Evolutionary conservation across 331 rosid species (phyloP).

Genomic region (Acacia concinna): DNA sequence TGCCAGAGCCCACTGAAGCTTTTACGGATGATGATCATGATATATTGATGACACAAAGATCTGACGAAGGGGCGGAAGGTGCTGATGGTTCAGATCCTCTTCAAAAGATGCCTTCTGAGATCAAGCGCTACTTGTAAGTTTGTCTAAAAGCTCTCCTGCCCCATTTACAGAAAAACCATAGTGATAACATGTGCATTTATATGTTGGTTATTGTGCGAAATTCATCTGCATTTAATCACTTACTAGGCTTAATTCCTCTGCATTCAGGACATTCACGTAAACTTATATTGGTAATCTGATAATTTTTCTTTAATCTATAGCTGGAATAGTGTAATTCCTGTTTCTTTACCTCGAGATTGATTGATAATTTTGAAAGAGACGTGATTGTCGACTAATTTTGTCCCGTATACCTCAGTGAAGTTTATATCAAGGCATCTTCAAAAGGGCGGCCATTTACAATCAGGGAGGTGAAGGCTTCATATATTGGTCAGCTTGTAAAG

Average conservation of each 20-base stretch:
- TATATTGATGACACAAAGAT: slow-evolving; percentile 92
- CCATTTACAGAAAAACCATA: background rate
- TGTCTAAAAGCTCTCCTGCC: background rate
- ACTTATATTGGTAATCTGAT: background rate
- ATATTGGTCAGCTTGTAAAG: slow-evolving; percentile 95
- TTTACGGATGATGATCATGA: slow-evolving; percentile 93
- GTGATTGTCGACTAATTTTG: background rate
- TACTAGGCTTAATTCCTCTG: background rate
- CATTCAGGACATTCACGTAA: background rate
- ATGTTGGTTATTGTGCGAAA: background rate
- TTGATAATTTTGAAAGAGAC: background rate
- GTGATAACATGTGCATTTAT: background rate
- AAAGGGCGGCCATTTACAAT: slow-evolving; percentile 88
- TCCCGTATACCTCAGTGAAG: slow-evolving; percentile 59
- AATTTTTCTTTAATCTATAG: background rate
- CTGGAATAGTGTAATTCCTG: background rate
- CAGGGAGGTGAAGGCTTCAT: slow-evolving; percentile 94
- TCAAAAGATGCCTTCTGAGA: slow-evolving; percentile 52
- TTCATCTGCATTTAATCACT: background rate
- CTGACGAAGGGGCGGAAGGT: slow-evolving; percentile 80
- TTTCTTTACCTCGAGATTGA: background rate
- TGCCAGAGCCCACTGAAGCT: slow-evolving; percentile 55
- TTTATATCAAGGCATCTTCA: slow-evolving; percentile 83
- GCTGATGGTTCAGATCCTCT: slow-evolving; percentile 72
- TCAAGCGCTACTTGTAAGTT: slow-evolving; percentile 87